These are phyloP conservation scores for Leucaena leucocephala DNA, from an alignment of 306 rosid genomes.

Conservation along the genomic window DNA sequence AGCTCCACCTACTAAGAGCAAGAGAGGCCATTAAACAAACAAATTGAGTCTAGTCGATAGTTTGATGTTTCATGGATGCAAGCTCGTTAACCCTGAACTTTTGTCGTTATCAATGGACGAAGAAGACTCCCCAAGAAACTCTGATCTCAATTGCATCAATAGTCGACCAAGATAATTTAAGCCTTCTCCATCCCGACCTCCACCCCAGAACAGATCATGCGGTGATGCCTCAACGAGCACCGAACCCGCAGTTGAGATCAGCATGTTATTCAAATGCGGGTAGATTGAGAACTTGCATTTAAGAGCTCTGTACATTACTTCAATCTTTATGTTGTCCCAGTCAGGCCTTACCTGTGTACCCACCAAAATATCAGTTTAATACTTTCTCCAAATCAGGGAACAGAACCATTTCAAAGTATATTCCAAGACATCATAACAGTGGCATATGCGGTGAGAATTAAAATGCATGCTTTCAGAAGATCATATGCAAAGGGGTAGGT, in stretches of 20 bases:
- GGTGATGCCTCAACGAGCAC: conserved; percentile 96
- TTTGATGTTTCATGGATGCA: background rate
- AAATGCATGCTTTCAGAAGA: background rate
- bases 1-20: background rate
- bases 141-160: conserved; percentile 85
- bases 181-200: conserved; percentile 94
- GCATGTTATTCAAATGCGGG: conserved; percentile 76
- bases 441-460: background rate
- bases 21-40: background rate
- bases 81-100: background rate
- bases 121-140: conserved; percentile 69
- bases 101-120: conserved; percentile 32
- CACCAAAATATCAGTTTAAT: conserved; percentile 17
- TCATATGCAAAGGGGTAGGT: background rate
- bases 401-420: background rate
- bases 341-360: conserved; percentile 71
- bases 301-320: conserved; percentile 80
- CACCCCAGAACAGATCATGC: conserved; percentile 94
- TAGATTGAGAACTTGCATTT: conserved; percentile 88
- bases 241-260: conserved; percentile 77
- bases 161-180: conserved; percentile 85
- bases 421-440: background rate
- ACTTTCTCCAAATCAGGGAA: background rate
- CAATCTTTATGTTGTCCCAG: conserved; percentile 82
- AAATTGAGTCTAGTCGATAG: background rate